These are phyloP conservation scores for Boletus coccyginus DNA, from an alignment of 768 basidiomycete genomes.

Conservation along the genomic window DNA sequence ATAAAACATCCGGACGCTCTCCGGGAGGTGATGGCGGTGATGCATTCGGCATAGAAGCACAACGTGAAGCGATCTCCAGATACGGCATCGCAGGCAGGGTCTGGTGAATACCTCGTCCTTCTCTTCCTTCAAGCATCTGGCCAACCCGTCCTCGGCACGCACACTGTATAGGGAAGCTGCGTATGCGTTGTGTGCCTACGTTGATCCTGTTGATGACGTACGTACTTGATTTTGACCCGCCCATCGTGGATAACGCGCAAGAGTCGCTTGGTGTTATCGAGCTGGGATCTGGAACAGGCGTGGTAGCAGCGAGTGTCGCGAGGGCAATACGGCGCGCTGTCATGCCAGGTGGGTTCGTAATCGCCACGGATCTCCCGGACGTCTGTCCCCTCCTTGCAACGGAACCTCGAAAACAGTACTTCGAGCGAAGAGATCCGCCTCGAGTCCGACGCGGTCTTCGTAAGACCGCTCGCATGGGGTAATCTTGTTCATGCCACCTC, in stretches of 20 bases:
- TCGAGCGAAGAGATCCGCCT: constrained; percentile 16
- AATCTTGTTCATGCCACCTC: constrained; percentile 38
- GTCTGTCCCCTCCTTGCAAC: constrained; percentile 53
- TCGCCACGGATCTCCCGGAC: constrained; percentile 76
- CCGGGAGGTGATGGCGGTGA: background rate
- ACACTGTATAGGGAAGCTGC: constrained; percentile 65
- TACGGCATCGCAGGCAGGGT: constrained; percentile 87
- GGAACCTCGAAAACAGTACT: constrained; percentile 31
- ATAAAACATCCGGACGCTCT: background rate
- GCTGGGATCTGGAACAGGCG: constrained; percentile 76
- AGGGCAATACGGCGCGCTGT: constrained; percentile 32
- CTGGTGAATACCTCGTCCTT: constrained; percentile 51
- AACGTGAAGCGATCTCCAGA: constrained; percentile 57
- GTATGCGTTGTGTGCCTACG: constrained; percentile 55
- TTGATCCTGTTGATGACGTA: constrained; percentile 35
- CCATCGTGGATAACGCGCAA: constrained; percentile 32
- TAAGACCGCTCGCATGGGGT: constrained; percentile 75
- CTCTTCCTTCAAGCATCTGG: constrained; percentile 9
- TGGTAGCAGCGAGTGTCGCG: constrained; percentile 52
- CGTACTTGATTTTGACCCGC: constrained; percentile 52
- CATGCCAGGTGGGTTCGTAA: constrained; percentile 26
- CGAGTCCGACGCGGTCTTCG: constrained; percentile 16
- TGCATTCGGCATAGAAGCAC: constrained; percentile 36
- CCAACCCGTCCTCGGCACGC: background rate
- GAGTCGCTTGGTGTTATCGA: constrained; percentile 51